Evolutionary conservation across 306 rosid species (phyloP), one percentile per base, ranked within the genome.

Genomic region (Boehmeria nivea): DNA sequence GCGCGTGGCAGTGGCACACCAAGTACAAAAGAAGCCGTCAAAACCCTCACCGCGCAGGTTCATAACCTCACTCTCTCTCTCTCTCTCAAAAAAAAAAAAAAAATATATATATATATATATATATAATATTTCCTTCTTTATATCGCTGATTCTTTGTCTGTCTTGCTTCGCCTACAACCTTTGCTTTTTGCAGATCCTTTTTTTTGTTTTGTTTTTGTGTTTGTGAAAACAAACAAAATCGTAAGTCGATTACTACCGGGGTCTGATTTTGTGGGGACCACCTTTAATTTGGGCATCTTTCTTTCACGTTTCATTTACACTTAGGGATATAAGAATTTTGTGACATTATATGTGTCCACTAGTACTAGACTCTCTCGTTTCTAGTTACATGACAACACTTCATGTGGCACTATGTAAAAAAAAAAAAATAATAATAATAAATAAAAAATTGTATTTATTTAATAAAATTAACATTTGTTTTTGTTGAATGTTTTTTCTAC

Each of bases 41-140:
- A 89, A 81, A 83, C 94, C 81, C 87, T 89, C 69, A 86, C 95
- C 51, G 59, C 87, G 39, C 94, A 89, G 97, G 97, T 89, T 72
- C 81, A 61, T 59, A 64, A 43, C 60, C 72, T 67, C 40, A 31
- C 12, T 12, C 68, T 49, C 42, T 33, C 63, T 8, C 36, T 58
- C 44, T 44, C 31, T 10, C 39, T 21, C 27, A n/a, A n/a, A n/a
- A n/a, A n/a, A n/a, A n/a, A n/a, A n/a, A n/a, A n/a, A n/a, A n/a
- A n/a, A n/a, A n/a, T n/a, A n/a, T 21, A 16, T 51, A 48, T 10
- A 31, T 31, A 4, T 31, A 31, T 31, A 10, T 10, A 4, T 31
- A 31, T 4, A 31, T 31, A 31, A 31, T 3, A 18, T 57, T 49
- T 12, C 39, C 50, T 58, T 61, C 55, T 45, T 43, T 45, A 31